Conservation (phyloP, 805 yeast species). For the Komagataella mondaviorum region DNA sequence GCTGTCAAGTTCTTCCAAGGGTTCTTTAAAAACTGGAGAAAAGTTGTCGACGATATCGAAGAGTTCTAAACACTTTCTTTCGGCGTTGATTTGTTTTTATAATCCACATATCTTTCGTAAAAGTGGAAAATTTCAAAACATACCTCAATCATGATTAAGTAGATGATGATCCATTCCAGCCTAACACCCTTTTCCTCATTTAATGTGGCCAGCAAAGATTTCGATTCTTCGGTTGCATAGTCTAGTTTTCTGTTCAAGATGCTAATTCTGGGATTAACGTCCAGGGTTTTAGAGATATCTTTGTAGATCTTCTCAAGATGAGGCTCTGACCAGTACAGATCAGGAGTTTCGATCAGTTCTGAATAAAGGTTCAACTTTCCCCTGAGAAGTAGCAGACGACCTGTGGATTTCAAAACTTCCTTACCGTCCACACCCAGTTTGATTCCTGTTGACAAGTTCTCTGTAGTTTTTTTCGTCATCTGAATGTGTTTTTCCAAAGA, state of each 20-base stretch:
- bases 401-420: constrained; percentile 59
- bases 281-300: constrained; percentile 56
- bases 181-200: constrained; percentile 66
- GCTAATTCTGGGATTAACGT: constrained; percentile 62
- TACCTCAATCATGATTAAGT: constrained; percentile 75
- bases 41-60: constrained; percentile 36
- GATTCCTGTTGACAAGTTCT: constrained; percentile 50
- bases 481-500: constrained; percentile 57
- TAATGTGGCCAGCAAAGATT: constrained; percentile 60
- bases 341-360: constrained; percentile 86
- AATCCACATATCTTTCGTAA: constrained; percentile 30
- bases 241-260: constrained; percentile 79
- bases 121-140: constrained; percentile 70
- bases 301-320: constrained; percentile 65
- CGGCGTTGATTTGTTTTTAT: not conserved
- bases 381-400: constrained; percentile 59
- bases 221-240: constrained; percentile 80
- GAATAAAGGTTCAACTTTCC: constrained; percentile 79
- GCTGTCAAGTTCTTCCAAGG: constrained; percentile 63
- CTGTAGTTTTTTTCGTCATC: constrained; percentile 51
- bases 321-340: constrained; percentile 88
- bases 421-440: constrained; percentile 36
- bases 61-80: constrained; percentile 22
- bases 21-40: constrained; percentile 57
- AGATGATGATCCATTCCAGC: constrained; percentile 81